Base-by-base conservation (phyloP, 2,329 filamentous ascomycete species). In the Rutstroemia sp. region DNA sequence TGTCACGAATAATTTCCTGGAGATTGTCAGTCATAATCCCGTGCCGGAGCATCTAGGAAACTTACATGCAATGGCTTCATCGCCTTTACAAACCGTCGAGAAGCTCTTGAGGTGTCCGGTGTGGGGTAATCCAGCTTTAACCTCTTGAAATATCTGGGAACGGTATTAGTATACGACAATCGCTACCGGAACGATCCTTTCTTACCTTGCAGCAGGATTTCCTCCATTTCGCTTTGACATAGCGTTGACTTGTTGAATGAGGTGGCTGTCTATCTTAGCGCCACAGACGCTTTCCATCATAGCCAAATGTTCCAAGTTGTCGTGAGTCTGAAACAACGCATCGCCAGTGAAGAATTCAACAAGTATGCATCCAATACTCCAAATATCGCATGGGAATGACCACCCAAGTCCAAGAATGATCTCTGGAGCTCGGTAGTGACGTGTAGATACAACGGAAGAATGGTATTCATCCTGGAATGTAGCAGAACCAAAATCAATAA, bases 401-500 rank as follows among this genome's bases (percentile, higher is more conserved):
- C 84, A 88, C 19, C 84, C 84, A 1, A 88, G 74, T 0, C 84
- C 83, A 19, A 88, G 75, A 48, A 88, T 87, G 59, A 88, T 87
- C 64, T 88, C 84, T 0, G 84, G 84, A 0, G 84, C 84, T 46
- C 84, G 77, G 63, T 88, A 88, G 64, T 88, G 84, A 4, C 84
- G 76, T 4, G 84, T 88, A 1, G 82, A 86, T 25, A 88, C 84
- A 3, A 88, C 84, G 0, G 83, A 86, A 0, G 84, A 87, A 64
- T 88, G 84, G 61, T 87, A 88, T 64, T 88, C 84, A 59, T 87
- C 84, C 65, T 88, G 82, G 67, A 88, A 88, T 0, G 84, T 88
- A 7, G 84, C 84, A 1, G 84, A 87, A 14, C 84, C 84, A 66
- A 88, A 88, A 64, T 88, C 84, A 62, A 88, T 88, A 2, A 88